Conservation (phyloP, 2,329 filamentous ascomycete genomes). For the Dactylellina parvicollis region DNA sequence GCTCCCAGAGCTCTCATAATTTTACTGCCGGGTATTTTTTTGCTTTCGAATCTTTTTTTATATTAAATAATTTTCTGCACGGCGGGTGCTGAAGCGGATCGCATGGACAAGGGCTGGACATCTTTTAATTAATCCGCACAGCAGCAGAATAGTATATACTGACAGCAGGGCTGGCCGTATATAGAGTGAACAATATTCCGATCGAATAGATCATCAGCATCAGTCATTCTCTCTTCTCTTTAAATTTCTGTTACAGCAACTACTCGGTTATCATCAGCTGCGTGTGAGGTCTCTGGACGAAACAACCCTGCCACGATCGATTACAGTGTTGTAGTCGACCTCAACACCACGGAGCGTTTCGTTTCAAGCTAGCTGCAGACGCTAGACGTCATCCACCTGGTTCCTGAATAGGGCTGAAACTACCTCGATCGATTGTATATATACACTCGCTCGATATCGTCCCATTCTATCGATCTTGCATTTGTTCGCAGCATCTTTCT, state of each 20-base stretch:
- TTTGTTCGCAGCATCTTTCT: neutral
- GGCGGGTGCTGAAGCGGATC: conserved; percentile 47
- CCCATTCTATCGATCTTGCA: conserved; percentile 2
- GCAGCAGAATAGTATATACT: neutral
- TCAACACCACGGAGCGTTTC: conserved; percentile 20
- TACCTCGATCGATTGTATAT: neutral
- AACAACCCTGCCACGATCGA: neutral
- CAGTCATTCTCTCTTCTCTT: no score
- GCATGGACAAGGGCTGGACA: conserved; percentile 1
- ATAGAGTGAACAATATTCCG: no score
- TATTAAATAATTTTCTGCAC: neutral
- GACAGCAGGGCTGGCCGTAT: neutral
- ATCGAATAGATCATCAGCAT: no score
- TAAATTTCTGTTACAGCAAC: no score
- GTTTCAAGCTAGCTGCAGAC: conserved; percentile 6
- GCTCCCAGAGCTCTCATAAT: conserved; percentile 21
- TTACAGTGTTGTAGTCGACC: neutral
- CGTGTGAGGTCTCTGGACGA: no score
- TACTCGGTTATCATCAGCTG: no score
- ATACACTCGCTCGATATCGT: neutral
- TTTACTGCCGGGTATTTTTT: neutral
- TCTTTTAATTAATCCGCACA: neutral
- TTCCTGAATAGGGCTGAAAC: neutral
- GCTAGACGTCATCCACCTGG: neutral
- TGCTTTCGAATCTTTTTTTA: conserved; percentile 8